Evolutionary conservation across 225 moss, liverwort and hornwort species (phyloP).

Genomic region (Takakia lepidozioides): DNA sequence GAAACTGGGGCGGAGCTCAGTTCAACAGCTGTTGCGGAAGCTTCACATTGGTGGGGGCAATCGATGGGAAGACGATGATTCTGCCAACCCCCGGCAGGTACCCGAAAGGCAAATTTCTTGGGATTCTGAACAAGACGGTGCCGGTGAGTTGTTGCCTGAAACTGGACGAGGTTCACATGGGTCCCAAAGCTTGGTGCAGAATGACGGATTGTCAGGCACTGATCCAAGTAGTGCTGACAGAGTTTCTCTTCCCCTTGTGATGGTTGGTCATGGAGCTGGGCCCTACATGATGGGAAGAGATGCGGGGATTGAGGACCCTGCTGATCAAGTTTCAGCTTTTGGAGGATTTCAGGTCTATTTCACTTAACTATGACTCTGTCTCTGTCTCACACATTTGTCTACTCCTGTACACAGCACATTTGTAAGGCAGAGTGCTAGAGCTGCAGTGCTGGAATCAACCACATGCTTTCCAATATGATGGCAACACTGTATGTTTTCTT

Average conservation of each 20-base stretch:
- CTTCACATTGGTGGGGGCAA: conserved; percentile 50
- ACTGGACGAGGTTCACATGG: conserved; percentile 22
- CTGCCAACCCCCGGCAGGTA: conserved; percentile 17
- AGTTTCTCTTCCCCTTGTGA: conserved; percentile 23
- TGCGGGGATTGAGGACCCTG: conserved; percentile 17
- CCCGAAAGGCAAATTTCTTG: conserved; percentile 49
- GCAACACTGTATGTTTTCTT: no score
- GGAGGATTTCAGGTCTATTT: conserved; percentile 49
- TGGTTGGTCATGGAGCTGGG: conserved; percentile 28
- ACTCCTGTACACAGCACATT: no score
- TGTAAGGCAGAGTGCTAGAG: no score
- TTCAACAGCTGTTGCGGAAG: conserved; percentile 73
- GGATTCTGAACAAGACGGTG: conserved; percentile 27
- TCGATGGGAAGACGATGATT: conserved; percentile 40
- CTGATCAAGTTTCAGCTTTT: conserved; percentile 4
- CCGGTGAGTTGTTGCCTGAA: conserved; percentile 28
- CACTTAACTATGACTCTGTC: no score
- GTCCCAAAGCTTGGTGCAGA: conserved; percentile 18
- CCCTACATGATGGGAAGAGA: conserved; percentile 27
- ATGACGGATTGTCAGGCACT: conserved; percentile 15
- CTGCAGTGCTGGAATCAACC: no score
- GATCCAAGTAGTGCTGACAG: conserved; percentile 17
- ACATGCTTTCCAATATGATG: no score
- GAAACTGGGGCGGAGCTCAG: conserved; percentile 72
- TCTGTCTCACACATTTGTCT: no score